Evolutionary conservation across 2,329 filamentous ascomycete genomes (phyloP).

Genomic region (Ceratocystiopsis brevicomis): DNA sequence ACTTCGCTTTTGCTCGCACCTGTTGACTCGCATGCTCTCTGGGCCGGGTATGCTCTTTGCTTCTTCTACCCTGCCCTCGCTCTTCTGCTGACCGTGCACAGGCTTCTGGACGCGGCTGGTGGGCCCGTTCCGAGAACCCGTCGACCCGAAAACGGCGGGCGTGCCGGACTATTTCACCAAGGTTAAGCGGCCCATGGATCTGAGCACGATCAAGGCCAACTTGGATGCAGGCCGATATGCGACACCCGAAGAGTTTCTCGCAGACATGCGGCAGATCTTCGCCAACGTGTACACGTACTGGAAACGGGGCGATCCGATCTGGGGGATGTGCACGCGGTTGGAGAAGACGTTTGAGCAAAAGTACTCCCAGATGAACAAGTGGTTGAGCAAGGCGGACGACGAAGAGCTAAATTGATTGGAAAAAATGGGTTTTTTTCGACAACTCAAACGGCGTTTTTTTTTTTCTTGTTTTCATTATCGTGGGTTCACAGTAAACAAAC

Average conservation of each 20-base stretch:
- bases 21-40: slow-evolving; percentile 40
- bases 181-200: slow-evolving; percentile 42
- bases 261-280: slow-evolving; percentile 43
- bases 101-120: slow-evolving; percentile 50
- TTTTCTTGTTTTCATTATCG: no score
- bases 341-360: slow-evolving; percentile 29
- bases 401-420: slow-evolving; percentile 17
- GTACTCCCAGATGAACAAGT: slow-evolving; percentile 38
- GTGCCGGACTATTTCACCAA: slow-evolving; percentile 44
- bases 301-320: slow-evolving; percentile 35
- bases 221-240: slow-evolving; percentile 35
- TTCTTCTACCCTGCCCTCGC: slow-evolving; percentile 20
- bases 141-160: slow-evolving; percentile 33
- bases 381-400: slow-evolving; percentile 34
- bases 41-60: slow-evolving; percentile 21
- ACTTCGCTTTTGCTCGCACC: slow-evolving; percentile 37
- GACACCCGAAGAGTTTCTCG: slow-evolving; percentile 32
- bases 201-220: slow-evolving; percentile 39
- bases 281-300: slow-evolving; percentile 47
- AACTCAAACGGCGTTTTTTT: no score
- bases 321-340: slow-evolving; percentile 34
- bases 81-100: neutral
- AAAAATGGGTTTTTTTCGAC: no score
- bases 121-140: slow-evolving; percentile 40
- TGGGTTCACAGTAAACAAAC: no score